Percentiles rank a stretch among this genome's conserved stretches.
phyloP scores from a whole-genome alignment of 2,329 filamentous ascomycete species.

The Colletotrichum musae region DNA sequence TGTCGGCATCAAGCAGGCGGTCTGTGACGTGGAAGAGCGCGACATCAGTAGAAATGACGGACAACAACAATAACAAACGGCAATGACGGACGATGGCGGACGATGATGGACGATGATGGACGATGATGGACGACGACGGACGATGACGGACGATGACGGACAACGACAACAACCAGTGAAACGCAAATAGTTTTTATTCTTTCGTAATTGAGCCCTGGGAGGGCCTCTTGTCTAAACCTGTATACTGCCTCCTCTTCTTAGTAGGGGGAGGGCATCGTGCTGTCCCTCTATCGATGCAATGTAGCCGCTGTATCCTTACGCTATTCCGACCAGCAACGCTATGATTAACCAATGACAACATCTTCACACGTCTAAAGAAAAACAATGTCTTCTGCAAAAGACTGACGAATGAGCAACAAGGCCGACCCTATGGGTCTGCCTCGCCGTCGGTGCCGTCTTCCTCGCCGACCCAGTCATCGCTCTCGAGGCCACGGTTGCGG shows the following conservation, averaged over 20 bases:
- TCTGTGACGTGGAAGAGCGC: neutral
- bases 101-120: too few relatives aligned
- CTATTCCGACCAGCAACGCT: constrained; percentile 20
- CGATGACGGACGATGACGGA: too few relatives aligned
- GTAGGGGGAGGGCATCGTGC: neutral
- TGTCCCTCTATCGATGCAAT: constrained; percentile 25
- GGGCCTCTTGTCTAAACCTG: constrained; percentile 19
- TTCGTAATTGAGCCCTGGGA: neutral
- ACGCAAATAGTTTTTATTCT: neutral
- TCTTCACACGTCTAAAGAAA: constrained; percentile 25
- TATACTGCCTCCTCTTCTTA: constrained; percentile 11
- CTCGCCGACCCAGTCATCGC: constrained; percentile 65
- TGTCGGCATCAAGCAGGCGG: neutral
- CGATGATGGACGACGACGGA: too few relatives aligned
- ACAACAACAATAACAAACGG: too few relatives aligned
- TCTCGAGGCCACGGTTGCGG: constrained; percentile 72
- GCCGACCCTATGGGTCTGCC: constrained; percentile 32
- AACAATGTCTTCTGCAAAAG: neutral
- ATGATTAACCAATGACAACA: constrained; percentile 26
- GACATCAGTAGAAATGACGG: too few relatives aligned
- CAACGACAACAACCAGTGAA: neutral
- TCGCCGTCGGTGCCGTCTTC: constrained; percentile 48
- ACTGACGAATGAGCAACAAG: neutral
- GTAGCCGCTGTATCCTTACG: constrained; percentile 13
- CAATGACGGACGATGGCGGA: too few relatives aligned